Evolutionary conservation across 139 green algal genomes (phyloP).

Genomic region (Edaphochlamys debaryana): DNA sequence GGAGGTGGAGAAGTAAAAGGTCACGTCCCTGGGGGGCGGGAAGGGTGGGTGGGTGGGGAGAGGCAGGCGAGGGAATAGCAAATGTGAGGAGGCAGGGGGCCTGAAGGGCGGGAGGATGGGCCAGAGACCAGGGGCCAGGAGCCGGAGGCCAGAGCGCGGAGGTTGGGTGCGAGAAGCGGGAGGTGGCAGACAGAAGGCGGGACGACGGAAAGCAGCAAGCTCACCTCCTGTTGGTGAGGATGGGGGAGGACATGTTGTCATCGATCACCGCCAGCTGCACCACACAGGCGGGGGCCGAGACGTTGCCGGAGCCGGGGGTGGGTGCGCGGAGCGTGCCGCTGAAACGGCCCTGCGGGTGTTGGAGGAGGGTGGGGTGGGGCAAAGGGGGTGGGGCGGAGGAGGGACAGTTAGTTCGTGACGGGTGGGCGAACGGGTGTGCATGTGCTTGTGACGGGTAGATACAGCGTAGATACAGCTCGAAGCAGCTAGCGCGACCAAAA

Average conservation of each 20-base stretch:
- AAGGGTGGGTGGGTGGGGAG: background rate
- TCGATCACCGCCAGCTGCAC: constrained; percentile 56
- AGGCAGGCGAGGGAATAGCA: background rate
- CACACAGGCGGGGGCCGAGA: constrained; percentile 8
- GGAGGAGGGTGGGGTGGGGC: background rate
- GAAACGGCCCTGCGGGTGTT: constrained; percentile 64
- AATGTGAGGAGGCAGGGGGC: too few relatives aligned
- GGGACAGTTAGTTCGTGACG: too few relatives aligned
- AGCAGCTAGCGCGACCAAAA: too few relatives aligned
- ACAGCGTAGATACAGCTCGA: too few relatives aligned
- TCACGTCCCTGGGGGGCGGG: background rate
- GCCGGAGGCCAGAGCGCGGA: too few relatives aligned
- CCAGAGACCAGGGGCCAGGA: too few relatives aligned
- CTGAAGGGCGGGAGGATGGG: too few relatives aligned
- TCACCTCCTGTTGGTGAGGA: constrained; percentile 35
- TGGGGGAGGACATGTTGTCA: constrained; percentile 10
- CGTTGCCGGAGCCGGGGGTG: background rate
- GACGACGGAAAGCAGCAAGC: too few relatives aligned
- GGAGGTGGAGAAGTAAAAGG: constrained; percentile 58
- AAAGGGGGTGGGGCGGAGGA: background rate
- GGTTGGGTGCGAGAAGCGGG: too few relatives aligned
- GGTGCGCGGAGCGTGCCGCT: constrained; percentile 63
- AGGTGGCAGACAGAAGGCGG: too few relatives aligned
- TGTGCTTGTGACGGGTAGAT: too few relatives aligned
- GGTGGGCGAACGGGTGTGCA: too few relatives aligned